These are phyloP conservation scores for Tolypocladium capitatum DNA, from an alignment of 2,329 filamentous ascomycete genomes.

Conservation along the genomic window DNA sequence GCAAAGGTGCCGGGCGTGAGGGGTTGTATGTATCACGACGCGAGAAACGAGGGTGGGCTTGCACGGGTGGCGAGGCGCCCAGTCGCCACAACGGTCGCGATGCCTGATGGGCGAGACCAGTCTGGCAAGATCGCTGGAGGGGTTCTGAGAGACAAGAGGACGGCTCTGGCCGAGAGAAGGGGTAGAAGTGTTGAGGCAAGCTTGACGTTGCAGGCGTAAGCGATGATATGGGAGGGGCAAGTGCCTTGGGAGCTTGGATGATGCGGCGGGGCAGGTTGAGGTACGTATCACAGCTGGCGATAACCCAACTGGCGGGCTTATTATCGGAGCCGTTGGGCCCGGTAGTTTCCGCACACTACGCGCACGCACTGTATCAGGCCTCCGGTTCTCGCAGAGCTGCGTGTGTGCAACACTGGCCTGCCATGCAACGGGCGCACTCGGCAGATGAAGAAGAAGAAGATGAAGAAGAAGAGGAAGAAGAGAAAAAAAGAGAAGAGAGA, in stretches of 20 bases:
- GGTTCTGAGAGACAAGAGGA: not conserved
- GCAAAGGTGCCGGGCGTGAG: not conserved
- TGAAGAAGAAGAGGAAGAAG: no score
- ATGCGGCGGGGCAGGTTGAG: no score
- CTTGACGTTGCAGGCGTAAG: not conserved
- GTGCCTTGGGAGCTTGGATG: not conserved
- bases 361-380: not conserved
- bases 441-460: no score
- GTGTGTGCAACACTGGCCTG: not conserved
- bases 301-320: slow-evolving; percentile 5
- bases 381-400: no score
- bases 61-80: not conserved
- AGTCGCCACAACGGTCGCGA: not conserved
- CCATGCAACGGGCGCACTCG: not conserved
- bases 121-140: not conserved
- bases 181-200: not conserved
- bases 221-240: not conserved
- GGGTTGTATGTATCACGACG: not conserved
- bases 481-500: no score
- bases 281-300: slow-evolving; percentile 5
- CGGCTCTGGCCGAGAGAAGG: not conserved
- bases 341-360: not conserved
- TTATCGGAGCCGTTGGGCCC: slow-evolving; percentile 5
- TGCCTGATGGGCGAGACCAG: not conserved
- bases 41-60: not conserved